These are phyloP conservation scores for Paraconiothyrium sp. DNA, from an alignment of 2,329 filamentous ascomycete species.

Conservation along the genomic window DNA sequence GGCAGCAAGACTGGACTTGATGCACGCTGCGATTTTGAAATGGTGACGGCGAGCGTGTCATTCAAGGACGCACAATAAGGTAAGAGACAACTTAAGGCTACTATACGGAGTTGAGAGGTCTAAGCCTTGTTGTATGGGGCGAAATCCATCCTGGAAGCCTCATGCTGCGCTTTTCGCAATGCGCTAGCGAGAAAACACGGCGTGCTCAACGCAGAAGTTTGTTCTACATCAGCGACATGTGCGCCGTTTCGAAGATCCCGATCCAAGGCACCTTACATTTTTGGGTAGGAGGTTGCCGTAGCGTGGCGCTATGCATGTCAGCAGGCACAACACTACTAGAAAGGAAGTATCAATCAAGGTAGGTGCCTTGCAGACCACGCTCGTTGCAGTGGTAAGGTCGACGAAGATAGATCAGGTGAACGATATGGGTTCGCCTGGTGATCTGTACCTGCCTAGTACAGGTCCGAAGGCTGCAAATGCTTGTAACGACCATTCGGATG, in stretches of 20 bases:
- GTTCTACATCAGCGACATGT: conserved; percentile 3
- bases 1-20: neutral
- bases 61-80: neutral
- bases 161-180: conserved; percentile 9
- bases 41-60: neutral
- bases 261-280: conserved; percentile 10
- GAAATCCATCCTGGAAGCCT: neutral
- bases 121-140: conserved; percentile 2
- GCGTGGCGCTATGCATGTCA: conserved; percentile 16
- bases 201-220: conserved; percentile 7
- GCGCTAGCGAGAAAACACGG: conserved; percentile 11
- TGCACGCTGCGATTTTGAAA: neutral
- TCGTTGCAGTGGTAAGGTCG: neutral
- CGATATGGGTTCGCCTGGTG: neutral
- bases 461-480: neutral
- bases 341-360: conserved; percentile 1
- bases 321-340: neutral
- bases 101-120: neutral
- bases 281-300: conserved; percentile 3
- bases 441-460: conserved; percentile 3
- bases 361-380: neutral
- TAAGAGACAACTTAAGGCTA: neutral
- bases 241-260: conserved; percentile 2
- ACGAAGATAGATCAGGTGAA: neutral
- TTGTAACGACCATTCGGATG: neutral